phyloP scores from a whole-genome alignment of 2,329 filamentous ascomycete species.

The Thelonectria blattea region DNA sequence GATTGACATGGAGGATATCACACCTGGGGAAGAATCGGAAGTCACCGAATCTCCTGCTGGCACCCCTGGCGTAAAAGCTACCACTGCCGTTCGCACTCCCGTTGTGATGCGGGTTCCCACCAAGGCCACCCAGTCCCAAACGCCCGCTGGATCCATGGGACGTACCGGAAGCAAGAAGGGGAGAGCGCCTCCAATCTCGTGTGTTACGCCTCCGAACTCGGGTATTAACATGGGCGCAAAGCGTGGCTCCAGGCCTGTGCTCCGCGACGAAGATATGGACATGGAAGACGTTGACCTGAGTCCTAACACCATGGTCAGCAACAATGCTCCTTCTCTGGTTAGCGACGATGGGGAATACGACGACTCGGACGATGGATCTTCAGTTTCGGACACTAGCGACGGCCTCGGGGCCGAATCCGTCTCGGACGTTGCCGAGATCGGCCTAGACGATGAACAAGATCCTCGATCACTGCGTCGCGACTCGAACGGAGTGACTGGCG shows the following conservation, averaged over 20 bases:
- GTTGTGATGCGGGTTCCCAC: constrained; percentile 64
- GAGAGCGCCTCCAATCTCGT: constrained; percentile 47
- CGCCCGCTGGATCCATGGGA: constrained; percentile 46
- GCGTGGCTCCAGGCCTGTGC: constrained; percentile 28
- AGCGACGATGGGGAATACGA: constrained; percentile 83
- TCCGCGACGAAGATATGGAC: constrained; percentile 56
- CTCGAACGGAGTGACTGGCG: constrained; percentile 50
- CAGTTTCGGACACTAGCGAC: constrained; percentile 63
- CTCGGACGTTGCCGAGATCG: constrained; percentile 67
- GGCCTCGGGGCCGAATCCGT: constrained; percentile 64
- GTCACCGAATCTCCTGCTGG: constrained; percentile 33
- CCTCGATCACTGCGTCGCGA: constrained; percentile 52
- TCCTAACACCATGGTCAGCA: constrained; percentile 72
- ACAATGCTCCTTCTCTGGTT: constrained; percentile 79
- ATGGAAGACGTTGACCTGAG: constrained; percentile 67
- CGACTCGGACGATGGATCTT: constrained; percentile 70
- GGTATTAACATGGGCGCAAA: constrained; percentile 28
- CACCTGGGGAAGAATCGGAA: constrained; percentile 62
- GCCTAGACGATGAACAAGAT: constrained; percentile 63
- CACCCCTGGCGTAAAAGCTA: constrained; percentile 17
- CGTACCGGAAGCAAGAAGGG: constrained; percentile 66
- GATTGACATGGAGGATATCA: constrained; percentile 55
- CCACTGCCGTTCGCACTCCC: constrained; percentile 42
- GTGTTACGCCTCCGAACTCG: constrained; percentile 45
- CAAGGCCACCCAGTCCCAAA: constrained; percentile 60